Conservation (phyloP, 2,329 filamentous ascomycete genomes). For the Trichoderma arundinaceum region DNA sequence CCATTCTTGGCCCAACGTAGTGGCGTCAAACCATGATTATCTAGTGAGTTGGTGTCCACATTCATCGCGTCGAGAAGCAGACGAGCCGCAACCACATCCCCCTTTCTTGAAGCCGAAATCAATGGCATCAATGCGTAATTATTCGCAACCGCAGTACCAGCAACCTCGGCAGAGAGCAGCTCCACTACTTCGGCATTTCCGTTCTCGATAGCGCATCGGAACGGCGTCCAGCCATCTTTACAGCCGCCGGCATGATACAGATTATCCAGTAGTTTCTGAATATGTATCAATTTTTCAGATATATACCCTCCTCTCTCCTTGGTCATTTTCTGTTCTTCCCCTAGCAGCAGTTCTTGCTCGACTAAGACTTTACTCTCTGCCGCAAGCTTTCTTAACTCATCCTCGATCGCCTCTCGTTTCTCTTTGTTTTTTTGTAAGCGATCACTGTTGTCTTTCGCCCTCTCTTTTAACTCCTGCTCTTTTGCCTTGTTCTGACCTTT, state of each 20-base stretch:
- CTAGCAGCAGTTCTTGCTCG: not conserved
- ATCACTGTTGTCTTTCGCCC: no score
- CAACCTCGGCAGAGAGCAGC: not conserved
- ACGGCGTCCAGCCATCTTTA: not conserved
- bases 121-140: not conserved
- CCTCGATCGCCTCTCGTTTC: no score
- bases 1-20: not conserved
- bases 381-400: no score
- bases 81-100: not conserved
- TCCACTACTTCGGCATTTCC: not conserved
- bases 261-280: not conserved
- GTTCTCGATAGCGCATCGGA: not conserved
- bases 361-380: no score
- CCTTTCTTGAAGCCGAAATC: not conserved
- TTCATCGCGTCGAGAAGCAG: not conserved
- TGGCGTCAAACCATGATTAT: not conserved
- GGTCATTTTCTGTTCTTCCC: not conserved
- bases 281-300: no score
- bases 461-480: no score
- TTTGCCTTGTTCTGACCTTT: not conserved
- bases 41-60: not conserved
- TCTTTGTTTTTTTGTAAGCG: no score
- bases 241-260: no score
- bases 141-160: no score
- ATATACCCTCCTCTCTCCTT: no score